A percentile compares a stretch with the other conserved stretches of the same genome.
These are phyloP conservation scores for Ceratocystis huliohia DNA, from an alignment of 2,329 filamentous ascomycete genomes.

Conservation along the genomic window DNA sequence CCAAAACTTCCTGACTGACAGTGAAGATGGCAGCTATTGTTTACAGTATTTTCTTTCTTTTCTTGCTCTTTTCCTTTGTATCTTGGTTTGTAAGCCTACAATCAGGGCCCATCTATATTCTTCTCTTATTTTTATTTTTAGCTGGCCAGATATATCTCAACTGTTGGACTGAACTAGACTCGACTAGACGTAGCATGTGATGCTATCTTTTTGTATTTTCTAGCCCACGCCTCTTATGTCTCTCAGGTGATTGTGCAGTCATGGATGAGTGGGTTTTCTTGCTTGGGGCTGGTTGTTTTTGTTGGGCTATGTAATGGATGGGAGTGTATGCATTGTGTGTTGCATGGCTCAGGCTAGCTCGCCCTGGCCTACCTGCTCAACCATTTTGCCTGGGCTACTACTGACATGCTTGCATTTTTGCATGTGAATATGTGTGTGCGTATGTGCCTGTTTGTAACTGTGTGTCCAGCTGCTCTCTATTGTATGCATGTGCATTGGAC, in stretches of 20 bases:
- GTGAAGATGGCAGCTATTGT: neutral
- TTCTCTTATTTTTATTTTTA: neutral
- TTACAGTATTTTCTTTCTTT: constrained; percentile 1
- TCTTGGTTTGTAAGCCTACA: neutral
- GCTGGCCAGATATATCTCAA: neutral
- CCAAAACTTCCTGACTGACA: neutral
- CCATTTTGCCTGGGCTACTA: neutral
- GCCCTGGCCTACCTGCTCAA: neutral
- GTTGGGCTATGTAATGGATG: neutral
- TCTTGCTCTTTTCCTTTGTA: neutral
- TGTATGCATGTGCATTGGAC: neutral
- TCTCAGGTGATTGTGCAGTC: neutral
- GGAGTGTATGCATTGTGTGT: neutral
- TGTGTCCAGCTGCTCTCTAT: neutral
- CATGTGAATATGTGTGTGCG: constrained; percentile 13
- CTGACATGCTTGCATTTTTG: neutral
- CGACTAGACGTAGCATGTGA: too few species aligned
- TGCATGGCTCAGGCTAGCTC: constrained; percentile 2
- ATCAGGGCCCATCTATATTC: neutral
- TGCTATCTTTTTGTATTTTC: neutral
- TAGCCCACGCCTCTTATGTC: neutral
- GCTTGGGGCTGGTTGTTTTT: neutral
- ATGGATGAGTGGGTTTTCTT: neutral
- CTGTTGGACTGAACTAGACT: neutral
- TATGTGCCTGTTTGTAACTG: neutral